These are phyloP conservation scores for Austroboletus rostrupii DNA, from an alignment of 1,284 basidiomycete species.

Conservation along the genomic window DNA sequence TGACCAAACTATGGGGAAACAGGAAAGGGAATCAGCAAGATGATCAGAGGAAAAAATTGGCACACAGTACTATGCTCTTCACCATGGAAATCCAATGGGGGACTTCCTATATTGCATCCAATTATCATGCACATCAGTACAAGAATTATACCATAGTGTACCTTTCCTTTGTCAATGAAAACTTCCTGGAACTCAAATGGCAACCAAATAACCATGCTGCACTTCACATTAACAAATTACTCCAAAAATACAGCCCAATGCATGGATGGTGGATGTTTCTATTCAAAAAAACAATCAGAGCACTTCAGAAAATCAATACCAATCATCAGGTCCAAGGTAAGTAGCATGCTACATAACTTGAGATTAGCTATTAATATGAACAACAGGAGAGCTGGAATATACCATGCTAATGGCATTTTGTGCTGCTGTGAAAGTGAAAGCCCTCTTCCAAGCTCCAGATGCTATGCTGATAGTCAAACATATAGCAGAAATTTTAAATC, in stretches of 20 bases:
- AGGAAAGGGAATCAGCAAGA: too few species aligned
- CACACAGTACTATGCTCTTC: slow-evolving; percentile 16
- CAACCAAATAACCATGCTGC: slow-evolving; percentile 19
- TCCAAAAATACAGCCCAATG: slow-evolving; percentile 20
- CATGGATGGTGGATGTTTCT: slow-evolving; percentile 29
- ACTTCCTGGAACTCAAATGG: slow-evolving; percentile 10
- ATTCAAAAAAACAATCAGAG: slow-evolving; percentile 21
- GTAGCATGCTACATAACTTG: too few species aligned
- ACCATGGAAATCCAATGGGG: slow-evolving; percentile 9
- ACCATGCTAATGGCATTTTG: slow-evolving; percentile 6
- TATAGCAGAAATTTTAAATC: too few species aligned
- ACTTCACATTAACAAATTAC: slow-evolving; percentile 18
- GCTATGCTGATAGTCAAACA: too few species aligned
- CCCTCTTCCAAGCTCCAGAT: too few species aligned
- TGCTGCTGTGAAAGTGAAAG: neutral
- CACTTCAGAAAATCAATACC: slow-evolving; percentile 20
- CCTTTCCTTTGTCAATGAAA: slow-evolving; percentile 3
- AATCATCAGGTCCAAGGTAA: slow-evolving; percentile 23
- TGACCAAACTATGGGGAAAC: too few species aligned
- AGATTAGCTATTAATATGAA: neutral
- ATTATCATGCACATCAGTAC: slow-evolving; percentile 9
- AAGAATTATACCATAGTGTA: slow-evolving; percentile 14
- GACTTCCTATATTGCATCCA: slow-evolving; percentile 12
- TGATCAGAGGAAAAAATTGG: slow-evolving; percentile 2
- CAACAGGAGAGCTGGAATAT: slow-evolving; percentile 4